A percentile compares a stretch with the other conserved stretches of the same genome.
Evolutionary conservation across 768 basidiomycete genomes (phyloP).

Genomic region (Pleurotus ostreatus): DNA sequence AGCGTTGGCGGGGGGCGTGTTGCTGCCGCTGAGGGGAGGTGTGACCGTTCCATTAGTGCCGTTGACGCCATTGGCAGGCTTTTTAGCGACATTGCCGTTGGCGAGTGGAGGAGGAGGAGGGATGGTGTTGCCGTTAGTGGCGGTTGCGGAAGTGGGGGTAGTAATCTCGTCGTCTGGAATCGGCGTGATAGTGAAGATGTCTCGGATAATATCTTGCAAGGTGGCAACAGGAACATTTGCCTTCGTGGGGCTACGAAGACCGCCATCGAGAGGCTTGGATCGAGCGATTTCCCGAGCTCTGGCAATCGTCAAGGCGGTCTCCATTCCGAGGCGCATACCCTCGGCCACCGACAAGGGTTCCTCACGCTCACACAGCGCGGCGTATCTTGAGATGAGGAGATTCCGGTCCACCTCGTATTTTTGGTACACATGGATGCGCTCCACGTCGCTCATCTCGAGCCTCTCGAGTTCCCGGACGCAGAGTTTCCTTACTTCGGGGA

Average conservation of each 20-base stretch:
- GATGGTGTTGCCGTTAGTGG: not conserved
- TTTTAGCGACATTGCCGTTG: not conserved
- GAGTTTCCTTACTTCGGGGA: conserved; percentile 51
- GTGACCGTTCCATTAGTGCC: not conserved
- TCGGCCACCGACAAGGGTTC: conserved; percentile 51
- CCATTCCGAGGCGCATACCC: conserved; percentile 50
- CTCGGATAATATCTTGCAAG: conserved; percentile 30
- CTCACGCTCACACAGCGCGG: conserved; percentile 44
- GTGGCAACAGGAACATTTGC: conserved; percentile 26
- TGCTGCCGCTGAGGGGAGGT: not conserved
- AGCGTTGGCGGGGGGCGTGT: not conserved
- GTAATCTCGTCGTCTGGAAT: not conserved
- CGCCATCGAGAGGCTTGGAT: conserved; percentile 24
- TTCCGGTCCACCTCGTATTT: conserved; percentile 41
- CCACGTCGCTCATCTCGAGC: conserved; percentile 29
- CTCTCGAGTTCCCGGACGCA: conserved; percentile 57
- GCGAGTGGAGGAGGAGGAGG: not conserved
- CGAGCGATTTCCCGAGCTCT: conserved; percentile 48
- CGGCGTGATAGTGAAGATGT: conserved; percentile 24
- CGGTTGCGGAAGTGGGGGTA: not conserved
- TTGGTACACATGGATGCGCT: conserved; percentile 48
- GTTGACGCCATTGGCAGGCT: not conserved
- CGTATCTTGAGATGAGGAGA: conserved; percentile 50
- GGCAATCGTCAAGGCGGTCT: conserved; percentile 49
- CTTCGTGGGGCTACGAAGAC: conserved; percentile 30